Evolutionary conservation across 2,329 filamentous ascomycete genomes (phyloP).

Genomic region (Colletotrichum caudatum): DNA sequence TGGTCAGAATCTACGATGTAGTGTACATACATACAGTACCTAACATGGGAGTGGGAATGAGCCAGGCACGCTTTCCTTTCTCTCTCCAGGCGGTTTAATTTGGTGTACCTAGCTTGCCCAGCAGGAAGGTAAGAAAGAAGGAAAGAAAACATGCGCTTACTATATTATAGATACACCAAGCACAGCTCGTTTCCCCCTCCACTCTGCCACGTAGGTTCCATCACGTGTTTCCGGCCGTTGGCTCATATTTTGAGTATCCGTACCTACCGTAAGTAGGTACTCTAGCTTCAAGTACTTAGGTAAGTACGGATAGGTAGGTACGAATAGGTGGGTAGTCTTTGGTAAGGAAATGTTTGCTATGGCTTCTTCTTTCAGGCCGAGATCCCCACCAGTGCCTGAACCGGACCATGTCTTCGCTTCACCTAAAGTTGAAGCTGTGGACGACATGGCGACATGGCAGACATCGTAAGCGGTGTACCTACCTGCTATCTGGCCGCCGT

Average conservation of each 20-base stretch:
- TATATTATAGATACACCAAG: neutral
- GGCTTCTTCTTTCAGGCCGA: neutral
- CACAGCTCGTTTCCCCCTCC: constrained; percentile 11
- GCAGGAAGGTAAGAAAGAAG: constrained; percentile 1
- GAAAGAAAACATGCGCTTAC: no score
- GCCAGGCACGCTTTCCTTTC: constrained; percentile 3
- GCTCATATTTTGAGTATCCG: neutral
- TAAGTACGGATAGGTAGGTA: no score
- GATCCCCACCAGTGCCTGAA: neutral
- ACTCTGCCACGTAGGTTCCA: neutral
- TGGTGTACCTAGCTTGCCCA: constrained; percentile 1
- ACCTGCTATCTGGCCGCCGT: no score
- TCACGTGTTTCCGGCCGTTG: constrained; percentile 13
- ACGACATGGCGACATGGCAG: neutral
- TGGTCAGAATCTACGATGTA: no score
- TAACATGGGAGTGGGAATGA: neutral
- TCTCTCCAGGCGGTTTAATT: constrained; percentile 7
- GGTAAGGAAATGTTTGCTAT: neutral
- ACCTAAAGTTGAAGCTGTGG: constrained; percentile 39
- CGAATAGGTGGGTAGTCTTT: neutral
- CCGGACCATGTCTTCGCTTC: constrained; percentile 17
- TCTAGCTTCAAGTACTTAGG: no score
- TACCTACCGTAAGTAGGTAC: no score
- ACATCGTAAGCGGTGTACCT: neutral
- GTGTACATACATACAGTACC: no score